Conservation (phyloP, 805 yeast genomes). For the Pichia sporocuriosa region DNA sequence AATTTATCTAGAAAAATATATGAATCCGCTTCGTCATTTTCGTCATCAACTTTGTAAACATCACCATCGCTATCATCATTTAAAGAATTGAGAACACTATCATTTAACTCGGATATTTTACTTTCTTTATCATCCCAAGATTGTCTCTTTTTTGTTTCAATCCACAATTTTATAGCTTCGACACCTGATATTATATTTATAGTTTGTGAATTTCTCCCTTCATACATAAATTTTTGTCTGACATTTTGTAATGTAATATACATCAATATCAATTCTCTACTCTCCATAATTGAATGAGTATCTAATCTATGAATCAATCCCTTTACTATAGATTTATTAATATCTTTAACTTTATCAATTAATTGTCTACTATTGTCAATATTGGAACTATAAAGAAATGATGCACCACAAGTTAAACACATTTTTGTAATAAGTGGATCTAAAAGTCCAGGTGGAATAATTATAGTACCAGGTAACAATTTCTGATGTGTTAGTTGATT, state of each 20-base stretch:
- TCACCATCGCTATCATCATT: not conserved
- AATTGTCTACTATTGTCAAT: conserved; percentile 20
- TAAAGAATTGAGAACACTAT: too few relatives aligned
- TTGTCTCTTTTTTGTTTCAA: conserved; percentile 7
- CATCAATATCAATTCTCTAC: conserved; percentile 36
- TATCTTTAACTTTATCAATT: conserved; percentile 17
- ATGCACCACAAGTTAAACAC: conserved; percentile 37
- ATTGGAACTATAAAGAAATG: conserved; percentile 21
- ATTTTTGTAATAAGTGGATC: conserved; percentile 29
- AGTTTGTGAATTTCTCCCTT: conserved; percentile 27
- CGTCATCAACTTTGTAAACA: not conserved
- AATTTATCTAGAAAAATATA: conserved; percentile 7
- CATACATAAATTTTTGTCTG: conserved; percentile 31
- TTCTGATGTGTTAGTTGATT: conserved; percentile 37
- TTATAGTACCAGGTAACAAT: conserved; percentile 35
- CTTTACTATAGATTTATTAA: conserved; percentile 3
- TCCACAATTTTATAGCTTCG: conserved; percentile 29
- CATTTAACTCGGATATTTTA: too few relatives aligned
- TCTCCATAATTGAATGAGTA: conserved; percentile 23
- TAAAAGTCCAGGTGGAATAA: conserved; percentile 30
- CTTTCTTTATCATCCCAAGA: too few relatives aligned
- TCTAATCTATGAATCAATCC: conserved; percentile 21
- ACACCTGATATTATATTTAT: conserved; percentile 33
- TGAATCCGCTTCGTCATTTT: not conserved
- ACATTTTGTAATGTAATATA: conserved; percentile 35